Conservation (phyloP, 805 yeast species). For the Suhomyces sp. region DNA sequence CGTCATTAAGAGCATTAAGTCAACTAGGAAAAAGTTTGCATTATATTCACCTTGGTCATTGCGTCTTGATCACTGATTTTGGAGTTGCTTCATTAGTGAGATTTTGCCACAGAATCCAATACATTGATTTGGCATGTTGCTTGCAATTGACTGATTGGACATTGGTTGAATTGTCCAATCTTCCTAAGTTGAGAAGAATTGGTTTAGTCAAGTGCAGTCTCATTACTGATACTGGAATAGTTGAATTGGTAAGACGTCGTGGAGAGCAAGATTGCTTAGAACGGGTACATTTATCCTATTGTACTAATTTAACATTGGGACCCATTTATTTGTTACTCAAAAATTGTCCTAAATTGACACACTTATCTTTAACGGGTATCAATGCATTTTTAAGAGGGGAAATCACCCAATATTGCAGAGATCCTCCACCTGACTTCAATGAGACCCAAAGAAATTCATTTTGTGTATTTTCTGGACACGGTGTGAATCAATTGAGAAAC, state of each 20-base stretch:
- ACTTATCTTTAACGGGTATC: constrained; percentile 88
- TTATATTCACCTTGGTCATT: constrained; percentile 91
- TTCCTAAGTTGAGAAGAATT: constrained; percentile 81
- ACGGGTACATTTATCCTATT: constrained; percentile 89
- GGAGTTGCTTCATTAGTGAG: constrained; percentile 77
- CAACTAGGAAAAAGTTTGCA: constrained; percentile 77
- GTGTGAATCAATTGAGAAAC: constrained; percentile 73
- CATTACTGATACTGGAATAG: constrained; percentile 82
- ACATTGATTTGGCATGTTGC: constrained; percentile 95
- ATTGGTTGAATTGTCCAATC: constrained; percentile 67
- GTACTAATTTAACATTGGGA: constrained; percentile 72
- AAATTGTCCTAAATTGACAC: constrained; percentile 84
- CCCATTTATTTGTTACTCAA: constrained; percentile 76
- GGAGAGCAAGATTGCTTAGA: constrained; percentile 81
- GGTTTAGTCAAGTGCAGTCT: constrained; percentile 90
- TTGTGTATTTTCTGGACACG: constrained; percentile 92
- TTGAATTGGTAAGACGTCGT: constrained; percentile 62
- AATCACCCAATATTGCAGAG: constrained; percentile 82
- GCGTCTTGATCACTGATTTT: constrained; percentile 82
- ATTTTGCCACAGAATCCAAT: constrained; percentile 80
- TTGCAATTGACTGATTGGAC: constrained; percentile 83
- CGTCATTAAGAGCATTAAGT: constrained; percentile 68
- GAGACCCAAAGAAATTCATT: constrained; percentile 81
- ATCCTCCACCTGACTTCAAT: constrained; percentile 89
- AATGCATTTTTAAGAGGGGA: constrained; percentile 85